These are phyloP conservation scores for Castanea mollissima DNA, from an alignment of 306 rosid genomes.

Conservation along the genomic window DNA sequence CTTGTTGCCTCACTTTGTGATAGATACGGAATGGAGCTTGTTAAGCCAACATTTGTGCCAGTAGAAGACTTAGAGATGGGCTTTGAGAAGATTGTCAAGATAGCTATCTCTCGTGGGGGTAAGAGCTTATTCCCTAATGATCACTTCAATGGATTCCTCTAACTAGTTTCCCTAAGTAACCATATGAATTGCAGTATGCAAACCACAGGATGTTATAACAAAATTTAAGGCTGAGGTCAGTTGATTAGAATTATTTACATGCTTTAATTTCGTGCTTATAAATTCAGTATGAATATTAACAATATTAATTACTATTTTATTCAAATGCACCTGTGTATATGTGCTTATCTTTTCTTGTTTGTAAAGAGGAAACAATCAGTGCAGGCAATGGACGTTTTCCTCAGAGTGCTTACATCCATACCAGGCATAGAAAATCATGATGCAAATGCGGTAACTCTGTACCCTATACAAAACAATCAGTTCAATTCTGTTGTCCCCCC, in stretches of 20 bases:
- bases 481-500: not conserved
- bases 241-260: constrained; percentile 23
- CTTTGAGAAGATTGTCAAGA: constrained; percentile 81
- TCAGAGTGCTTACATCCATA: constrained; percentile 67
- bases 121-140: constrained; percentile 21
- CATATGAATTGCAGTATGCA: constrained; percentile 49
- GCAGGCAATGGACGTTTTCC: constrained; percentile 67
- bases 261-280: not conserved
- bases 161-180: constrained; percentile 15
- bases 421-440: constrained; percentile 81
- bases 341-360: constrained; percentile 26
- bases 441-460: constrained; percentile 66
- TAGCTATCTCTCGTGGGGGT: constrained; percentile 91
- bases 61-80: constrained; percentile 91
- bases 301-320: constrained; percentile 2
- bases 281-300: not conserved
- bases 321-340: constrained; percentile 5
- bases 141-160: constrained; percentile 12
- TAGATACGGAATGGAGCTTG: constrained; percentile 72
- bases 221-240: constrained; percentile 81
- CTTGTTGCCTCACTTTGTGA: constrained; percentile 14
- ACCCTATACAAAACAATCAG: constrained; percentile 1
- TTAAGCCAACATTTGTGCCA: constrained; percentile 83
- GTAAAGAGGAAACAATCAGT: constrained; percentile 71
- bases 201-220: constrained; percentile 58